These are phyloP conservation scores for Fusarium torreyae DNA, from an alignment of 2,329 filamentous ascomycete genomes.

Conservation along the genomic window DNA sequence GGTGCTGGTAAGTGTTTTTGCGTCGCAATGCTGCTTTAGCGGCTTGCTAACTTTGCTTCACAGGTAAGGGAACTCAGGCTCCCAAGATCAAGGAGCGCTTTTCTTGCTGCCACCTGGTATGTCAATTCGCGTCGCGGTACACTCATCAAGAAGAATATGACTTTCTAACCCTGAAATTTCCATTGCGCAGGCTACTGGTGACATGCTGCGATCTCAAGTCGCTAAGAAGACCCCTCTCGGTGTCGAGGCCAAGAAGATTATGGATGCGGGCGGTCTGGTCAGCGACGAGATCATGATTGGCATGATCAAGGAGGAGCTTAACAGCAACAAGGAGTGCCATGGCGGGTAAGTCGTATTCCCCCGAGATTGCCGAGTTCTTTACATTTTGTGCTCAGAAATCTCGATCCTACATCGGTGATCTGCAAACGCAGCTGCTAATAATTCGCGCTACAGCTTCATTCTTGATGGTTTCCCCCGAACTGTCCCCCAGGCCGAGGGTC, in stretches of 20 bases:
- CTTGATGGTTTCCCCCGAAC: constrained; percentile 99
- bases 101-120: constrained; percentile 95
- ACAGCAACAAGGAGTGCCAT: constrained; percentile 94
- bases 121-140: constrained; percentile 53
- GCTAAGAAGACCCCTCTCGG: constrained; percentile 96
- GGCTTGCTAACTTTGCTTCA: constrained; percentile 39
- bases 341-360: constrained; percentile 78
- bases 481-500: constrained; percentile 92
- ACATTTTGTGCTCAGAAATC: constrained; percentile 15
- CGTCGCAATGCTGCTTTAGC: constrained; percentile 11
- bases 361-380: background rate
- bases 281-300: constrained; percentile 99
- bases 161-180: constrained; percentile 37
- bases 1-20: constrained; percentile 82
- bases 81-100: constrained; percentile 99
- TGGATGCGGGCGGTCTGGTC: constrained; percentile 97
- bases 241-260: constrained; percentile 99
- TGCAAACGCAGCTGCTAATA: constrained; percentile 41
- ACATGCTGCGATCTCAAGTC: constrained; percentile 99
- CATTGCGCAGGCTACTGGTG: constrained; percentile 84
- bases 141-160: background rate
- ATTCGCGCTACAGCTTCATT: constrained; percentile 80
- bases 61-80: constrained; percentile 98
- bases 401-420: constrained; percentile 16
- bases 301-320: constrained; percentile 99